phyloP scores from a whole-genome alignment of 306 rosid genomes.

The Mimosa bimucronata region DNA sequence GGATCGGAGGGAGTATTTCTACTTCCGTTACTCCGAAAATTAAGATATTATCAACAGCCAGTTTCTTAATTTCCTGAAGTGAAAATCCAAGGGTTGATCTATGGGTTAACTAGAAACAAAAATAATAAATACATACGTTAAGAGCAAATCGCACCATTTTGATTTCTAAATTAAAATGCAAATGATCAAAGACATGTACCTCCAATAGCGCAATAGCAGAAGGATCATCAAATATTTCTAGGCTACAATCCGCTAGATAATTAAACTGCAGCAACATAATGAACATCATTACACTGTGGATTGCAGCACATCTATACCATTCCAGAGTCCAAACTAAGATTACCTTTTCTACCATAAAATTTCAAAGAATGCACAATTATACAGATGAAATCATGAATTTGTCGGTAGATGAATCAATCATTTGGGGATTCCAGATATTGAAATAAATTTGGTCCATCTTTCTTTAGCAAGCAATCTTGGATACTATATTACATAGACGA shows the following conservation, averaged over 20 bases:
- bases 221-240: slow-evolving; percentile 93
- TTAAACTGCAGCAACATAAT: slow-evolving; percentile 64
- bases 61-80: slow-evolving; percentile 7
- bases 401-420: neutral
- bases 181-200: slow-evolving; percentile 52
- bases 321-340: slow-evolving; percentile 24
- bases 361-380: neutral
- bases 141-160: neutral
- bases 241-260: slow-evolving; percentile 87
- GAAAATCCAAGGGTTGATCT: slow-evolving; percentile 2
- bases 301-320: slow-evolving; percentile 20
- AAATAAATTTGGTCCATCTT: neutral
- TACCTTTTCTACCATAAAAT: slow-evolving; percentile 5
- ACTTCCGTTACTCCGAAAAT: neutral
- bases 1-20: too few species aligned
- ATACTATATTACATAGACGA: neutral
- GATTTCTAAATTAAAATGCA: slow-evolving; percentile 31
- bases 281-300: slow-evolving; percentile 27
- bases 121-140: slow-evolving; percentile 4
- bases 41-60: neutral
- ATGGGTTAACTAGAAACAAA: neutral
- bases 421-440: neutral
- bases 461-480: neutral
- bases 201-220: slow-evolving; percentile 67
- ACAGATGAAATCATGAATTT: neutral